phyloP scores from a whole-genome alignment of 805 yeast species.

The Yarrowia yakushimensis region DNA sequence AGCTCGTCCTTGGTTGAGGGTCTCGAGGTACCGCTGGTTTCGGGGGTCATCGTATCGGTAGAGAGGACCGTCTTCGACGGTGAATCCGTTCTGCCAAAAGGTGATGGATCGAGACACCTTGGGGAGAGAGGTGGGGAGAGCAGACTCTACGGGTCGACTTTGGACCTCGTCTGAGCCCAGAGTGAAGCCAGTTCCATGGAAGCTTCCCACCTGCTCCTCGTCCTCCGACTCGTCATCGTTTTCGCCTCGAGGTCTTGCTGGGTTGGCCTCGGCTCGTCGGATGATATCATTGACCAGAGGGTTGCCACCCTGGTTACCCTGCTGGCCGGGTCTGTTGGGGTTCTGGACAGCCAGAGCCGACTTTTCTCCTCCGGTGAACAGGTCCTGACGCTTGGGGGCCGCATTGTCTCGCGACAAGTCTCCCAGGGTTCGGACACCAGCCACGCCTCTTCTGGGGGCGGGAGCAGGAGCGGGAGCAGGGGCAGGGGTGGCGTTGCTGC shows the following conservation, averaged over 20 bases:
- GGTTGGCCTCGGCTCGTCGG: slow-evolving; percentile 35
- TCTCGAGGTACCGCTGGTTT: slow-evolving; percentile 73
- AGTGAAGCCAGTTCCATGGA: slow-evolving; percentile 37
- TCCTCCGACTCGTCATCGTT: slow-evolving; percentile 30
- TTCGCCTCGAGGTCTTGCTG: slow-evolving; percentile 20
- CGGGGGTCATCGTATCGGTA: slow-evolving; percentile 88
- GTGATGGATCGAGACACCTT: slow-evolving; percentile 78
- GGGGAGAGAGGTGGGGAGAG: slow-evolving; percentile 26
- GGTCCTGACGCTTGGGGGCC: slow-evolving; percentile 41
- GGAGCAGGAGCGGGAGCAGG: slow-evolving; percentile 14
- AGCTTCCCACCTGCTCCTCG: slow-evolving; percentile 28
- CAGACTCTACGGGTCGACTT: slow-evolving; percentile 29
- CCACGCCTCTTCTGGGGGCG: slow-evolving; percentile 25
- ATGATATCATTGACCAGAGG: slow-evolving; percentile 39
- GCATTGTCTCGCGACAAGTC: slow-evolving; percentile 33
- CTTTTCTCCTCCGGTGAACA: slow-evolving; percentile 63
- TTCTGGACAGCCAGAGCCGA: slow-evolving; percentile 74
- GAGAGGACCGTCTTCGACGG: slow-evolving; percentile 86
- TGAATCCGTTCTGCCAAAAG: slow-evolving; percentile 96
- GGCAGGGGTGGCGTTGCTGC: slow-evolving; percentile 5
- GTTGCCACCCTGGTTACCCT: slow-evolving; percentile 20
- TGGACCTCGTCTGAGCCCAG: slow-evolving; percentile 37
- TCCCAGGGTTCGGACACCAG: slow-evolving; percentile 36
- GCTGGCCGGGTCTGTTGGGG: slow-evolving; percentile 43
- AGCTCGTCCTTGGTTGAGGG: slow-evolving; percentile 85